These are phyloP conservation scores for Fusarium sp. DNA, from an alignment of 2,329 filamentous ascomycete genomes.

Conservation along the genomic window DNA sequence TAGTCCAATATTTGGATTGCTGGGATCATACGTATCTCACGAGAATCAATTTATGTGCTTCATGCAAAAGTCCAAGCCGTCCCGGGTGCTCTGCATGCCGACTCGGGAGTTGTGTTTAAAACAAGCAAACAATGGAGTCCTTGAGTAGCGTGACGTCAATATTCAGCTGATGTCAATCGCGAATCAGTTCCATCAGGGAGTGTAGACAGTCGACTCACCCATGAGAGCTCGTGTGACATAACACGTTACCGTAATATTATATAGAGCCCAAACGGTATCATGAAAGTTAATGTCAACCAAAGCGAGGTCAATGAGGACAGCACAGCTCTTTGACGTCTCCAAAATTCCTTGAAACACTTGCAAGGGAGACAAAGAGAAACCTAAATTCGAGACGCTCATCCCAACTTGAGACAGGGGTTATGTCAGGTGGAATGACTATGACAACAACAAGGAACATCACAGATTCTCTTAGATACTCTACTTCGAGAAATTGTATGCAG, in stretches of 20 bases:
- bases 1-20: neutral
- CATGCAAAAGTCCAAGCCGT: slow-evolving; percentile 13
- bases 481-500: slow-evolving; percentile 15
- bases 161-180: slow-evolving; percentile 1
- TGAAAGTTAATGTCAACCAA: neutral
- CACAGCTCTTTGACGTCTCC: slow-evolving; percentile 6
- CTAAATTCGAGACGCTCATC: slow-evolving; percentile 38
- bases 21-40: neutral
- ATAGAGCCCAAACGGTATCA: neutral
- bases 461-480: neutral
- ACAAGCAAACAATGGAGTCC: slow-evolving; percentile 11
- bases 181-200: slow-evolving; percentile 6
- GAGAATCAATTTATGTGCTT: slow-evolving; percentile 7
- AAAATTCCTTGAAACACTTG: slow-evolving; percentile 16
- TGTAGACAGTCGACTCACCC: neutral
- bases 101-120: slow-evolving; percentile 11
- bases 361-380: slow-evolving; percentile 23
- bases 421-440: slow-evolving; percentile 31
- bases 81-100: slow-evolving; percentile 20
- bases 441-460: slow-evolving; percentile 2
- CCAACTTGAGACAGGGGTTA: slow-evolving; percentile 39
- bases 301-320: neutral
- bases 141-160: slow-evolving; percentile 35
- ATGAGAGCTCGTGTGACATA: neutral
- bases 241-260: too few relatives aligned